Base-by-base conservation (phyloP, 1,284 basidiomycete species). In the Ustilago nuda region DNA sequence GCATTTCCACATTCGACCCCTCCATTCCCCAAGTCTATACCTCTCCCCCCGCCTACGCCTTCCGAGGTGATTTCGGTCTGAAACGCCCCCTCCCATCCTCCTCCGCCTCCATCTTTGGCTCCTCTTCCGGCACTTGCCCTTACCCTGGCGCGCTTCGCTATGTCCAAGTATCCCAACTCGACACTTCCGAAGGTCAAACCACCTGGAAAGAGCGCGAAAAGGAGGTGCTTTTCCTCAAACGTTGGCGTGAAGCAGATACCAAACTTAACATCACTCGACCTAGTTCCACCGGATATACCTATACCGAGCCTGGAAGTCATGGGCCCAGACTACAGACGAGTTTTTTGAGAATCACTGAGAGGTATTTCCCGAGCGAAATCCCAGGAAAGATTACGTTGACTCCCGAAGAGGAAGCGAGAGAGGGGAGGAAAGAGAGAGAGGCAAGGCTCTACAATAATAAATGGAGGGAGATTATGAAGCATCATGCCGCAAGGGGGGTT, bases 61-160 rank as follows among this genome's bases (percentile, higher is more conserved):
- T 74, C 13, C 76, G 83, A 23, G 83, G 83, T 33, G 82, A 84
- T 63, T 84, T 75, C 67, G 83, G 83, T 45, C 58, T 84, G 63
- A 84, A 84, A 60, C 67, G 82, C 7, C 67, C 82, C 15, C 70
- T 82, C 27, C 78, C 82, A 30, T 80, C 80, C 12, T 61, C 72
- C 4, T 64, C 75, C 13, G 56, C 66, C 9, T 72, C 76, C 12
- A 75, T 77, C 61, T 76, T 77, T 36, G 58, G 76, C 48, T 74
- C 70, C 5, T 76, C 80, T 5, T 78, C 78, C 58, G 76, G 78
- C 50, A 71, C 78, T 11, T 63, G 60, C 30, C 53, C 76, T 6
- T 71, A 72, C 51, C 67, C 67, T 2, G 82, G 80, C 12, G 71
- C 75, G 0, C 46, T 84, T 33, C 80, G 82, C 11, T 84, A 79